Evolutionary conservation across 495 filamentous ascomycete genomes (phyloP), one percentile per base, ranked within the genome.

Genomic region (Hyphodiscus hymeniophilus): DNA sequence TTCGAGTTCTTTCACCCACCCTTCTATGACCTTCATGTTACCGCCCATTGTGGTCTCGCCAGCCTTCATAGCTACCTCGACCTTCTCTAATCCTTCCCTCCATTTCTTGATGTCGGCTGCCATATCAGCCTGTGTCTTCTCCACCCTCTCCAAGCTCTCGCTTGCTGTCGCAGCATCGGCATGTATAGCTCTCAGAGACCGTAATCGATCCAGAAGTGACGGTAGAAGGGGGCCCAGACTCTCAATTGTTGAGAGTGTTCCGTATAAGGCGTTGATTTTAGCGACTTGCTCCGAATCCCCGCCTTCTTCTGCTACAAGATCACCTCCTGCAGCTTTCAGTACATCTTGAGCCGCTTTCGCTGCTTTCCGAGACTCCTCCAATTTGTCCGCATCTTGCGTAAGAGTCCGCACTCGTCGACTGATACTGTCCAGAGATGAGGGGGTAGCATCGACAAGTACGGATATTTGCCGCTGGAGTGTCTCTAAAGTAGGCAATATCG

Each of bases 241-340:
- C 64, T 96, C 88, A 52, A 99, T 94, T 10, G 87, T 91, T 5
- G 87, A 81, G 4, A 99, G 74, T 13, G 87, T 87, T 1, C 83
- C 82, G 63, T 95, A 97, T 2, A 99, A 76, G 2, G 90, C 89
- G 56, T 94, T 91, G 61, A 97, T 84, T 63, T 94, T 95, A 33
- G 87, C 75, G 15, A 76, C 74, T 54, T 87, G 79, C 57, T 94
- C 87, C 28, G 79, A 73, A 46, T 71, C 65, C 43, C 68, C 56
- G 31, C 52, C 47, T 24, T 57, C 43, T 38, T 59, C 57, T 10
- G 54, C 45, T 16, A 51, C 51, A 55, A 41, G 59, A 39, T 21
- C 63, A 57, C 36, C 71, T 63, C 16, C 63, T 5, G 70, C 60
- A 3, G 73, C 64, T 42, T 71, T 71, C 13, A 80, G 69, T 1